Base-by-base conservation (phyloP, 108 stramenopile species). In the Skeletonema costatum region DNA sequence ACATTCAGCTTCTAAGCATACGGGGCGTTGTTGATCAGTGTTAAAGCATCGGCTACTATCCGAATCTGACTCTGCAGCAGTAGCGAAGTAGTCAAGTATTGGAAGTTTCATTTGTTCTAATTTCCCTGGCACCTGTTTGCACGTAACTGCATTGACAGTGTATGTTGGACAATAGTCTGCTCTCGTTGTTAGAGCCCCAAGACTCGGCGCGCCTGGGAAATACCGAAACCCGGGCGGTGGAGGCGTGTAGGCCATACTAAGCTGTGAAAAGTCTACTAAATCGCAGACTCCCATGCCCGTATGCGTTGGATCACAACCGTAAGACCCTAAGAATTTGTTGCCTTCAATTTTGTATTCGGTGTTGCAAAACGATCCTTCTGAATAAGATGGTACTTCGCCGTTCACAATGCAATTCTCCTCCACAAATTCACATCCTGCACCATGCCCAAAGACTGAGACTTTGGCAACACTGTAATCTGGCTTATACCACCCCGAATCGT, bases 331-430 rank as follows among this genome's bases (percentile, higher is more conserved):
- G 19, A 53, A 17, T 1, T 69, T 67, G 41, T 50, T 69, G 29
- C 68, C 36, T 8, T 69, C 58, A 14, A 48, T n/a, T 17, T 63
- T 32, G 1, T 60, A 76, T 19, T 69, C 51, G 4, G 58, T 17
- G 66, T 90, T 91, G 82, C 94, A 95, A 70, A 95, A 92, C 17
- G 53, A 42, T 17, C 66, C 79, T 42, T 71, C 32, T 68, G 91
- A 87, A 5, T 83, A 66, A 48, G 75, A 60, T 2, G 86, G 86
- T 6, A 92, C 89, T 39, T 90, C 41, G 2, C 81, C 87, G 10
- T 79, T 61, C 9, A 66, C 30, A 59, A 88, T 76, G 71, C 87
- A 88, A 25, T 77, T 70, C 8, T 73, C 74, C 4, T 88, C 74
- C 3, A 86, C 31, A 66, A 88, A 88, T 35, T 77, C 78, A 64